Evolutionary conservation across 2,329 filamentous ascomycete genomes (phyloP).

Genomic region (Aspergillus proliferans): DNA sequence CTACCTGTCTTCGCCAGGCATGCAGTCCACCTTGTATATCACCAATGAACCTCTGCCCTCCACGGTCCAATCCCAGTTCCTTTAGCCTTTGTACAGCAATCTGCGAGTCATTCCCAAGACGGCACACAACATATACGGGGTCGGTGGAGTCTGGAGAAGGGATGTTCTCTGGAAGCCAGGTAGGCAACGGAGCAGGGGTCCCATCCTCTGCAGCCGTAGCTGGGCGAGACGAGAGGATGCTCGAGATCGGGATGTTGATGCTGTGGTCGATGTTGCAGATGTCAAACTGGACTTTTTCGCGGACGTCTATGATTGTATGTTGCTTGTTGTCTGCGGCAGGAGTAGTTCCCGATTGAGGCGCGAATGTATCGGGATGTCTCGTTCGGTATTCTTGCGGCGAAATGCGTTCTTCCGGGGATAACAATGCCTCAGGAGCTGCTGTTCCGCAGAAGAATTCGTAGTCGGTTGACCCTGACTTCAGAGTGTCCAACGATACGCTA

Average conservation of each 20-base stretch:
- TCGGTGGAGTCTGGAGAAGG: conserved; percentile 15
- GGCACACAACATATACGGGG: conserved; percentile 42
- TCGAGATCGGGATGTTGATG: conserved; percentile 52
- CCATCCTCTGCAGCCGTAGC: background rate
- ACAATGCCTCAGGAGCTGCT: conserved; percentile 47
- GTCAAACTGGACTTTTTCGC: conserved; percentile 77
- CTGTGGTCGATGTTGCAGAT: conserved; percentile 71
- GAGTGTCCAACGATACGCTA: conserved; percentile 56
- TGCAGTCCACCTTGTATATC: conserved; percentile 39
- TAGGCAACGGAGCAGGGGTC: conserved; percentile 8
- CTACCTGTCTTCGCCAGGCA: conserved; percentile 39
- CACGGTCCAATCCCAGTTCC: conserved; percentile 29
- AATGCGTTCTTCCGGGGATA: conserved; percentile 62
- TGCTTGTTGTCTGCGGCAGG: conserved; percentile 8
- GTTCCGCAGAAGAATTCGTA: conserved; percentile 83
- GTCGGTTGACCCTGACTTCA: conserved; percentile 64
- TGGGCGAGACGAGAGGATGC: conserved; percentile 27
- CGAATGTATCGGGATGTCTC: background rate
- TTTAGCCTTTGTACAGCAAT: conserved; percentile 38
- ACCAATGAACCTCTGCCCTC: conserved; percentile 29
- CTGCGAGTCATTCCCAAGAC: conserved; percentile 46
- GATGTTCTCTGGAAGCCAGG: conserved; percentile 25
- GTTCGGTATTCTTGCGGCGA: conserved; percentile 54
- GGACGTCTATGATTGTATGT: conserved; percentile 70
- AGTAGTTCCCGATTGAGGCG: background rate